Evolutionary conservation across 192 early-diverging fungal species (phyloP).

Genomic region (Coemansia sp.): DNA sequence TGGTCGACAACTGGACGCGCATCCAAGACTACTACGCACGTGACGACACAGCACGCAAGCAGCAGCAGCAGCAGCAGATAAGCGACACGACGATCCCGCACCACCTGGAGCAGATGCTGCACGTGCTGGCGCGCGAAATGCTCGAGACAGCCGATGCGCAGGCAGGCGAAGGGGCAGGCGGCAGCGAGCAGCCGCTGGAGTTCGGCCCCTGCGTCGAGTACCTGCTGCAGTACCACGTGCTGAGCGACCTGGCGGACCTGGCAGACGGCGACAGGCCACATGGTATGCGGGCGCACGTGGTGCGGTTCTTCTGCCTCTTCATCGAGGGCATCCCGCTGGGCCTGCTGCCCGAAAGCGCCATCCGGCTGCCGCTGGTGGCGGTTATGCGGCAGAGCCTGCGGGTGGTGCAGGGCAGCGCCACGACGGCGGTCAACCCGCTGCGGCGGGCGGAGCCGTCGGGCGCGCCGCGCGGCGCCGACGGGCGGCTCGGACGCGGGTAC

Average conservation of each 20-base stretch:
- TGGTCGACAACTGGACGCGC: conserved; percentile 42
- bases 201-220: conserved; percentile 48
- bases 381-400: conserved; percentile 39
- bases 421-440: conserved; percentile 17
- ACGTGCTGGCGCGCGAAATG: conserved; percentile 26
- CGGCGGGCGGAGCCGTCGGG: conserved; percentile 16
- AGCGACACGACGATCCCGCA: conserved; percentile 40
- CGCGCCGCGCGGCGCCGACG: conserved; percentile 3
- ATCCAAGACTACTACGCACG: conserved; percentile 44
- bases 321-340: conserved; percentile 32
- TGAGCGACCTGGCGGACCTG: conserved; percentile 41
- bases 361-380: conserved; percentile 43
- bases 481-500: conserved; percentile 27
- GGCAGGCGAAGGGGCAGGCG: background rate
- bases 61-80: no score
- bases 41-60: conserved; percentile 22
- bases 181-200: conserved; percentile 30
- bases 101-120: conserved; percentile 41
- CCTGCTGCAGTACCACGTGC: conserved; percentile 43
- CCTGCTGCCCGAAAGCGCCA: conserved; percentile 44
- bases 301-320: conserved; percentile 42
- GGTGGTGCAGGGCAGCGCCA: conserved; percentile 31
- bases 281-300: conserved; percentile 36
- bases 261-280: conserved; percentile 43
- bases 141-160: conserved; percentile 5